phyloP scores from a whole-genome alignment of 2,329 filamentous ascomycete species.

The Metarhizium anisopliae region DNA sequence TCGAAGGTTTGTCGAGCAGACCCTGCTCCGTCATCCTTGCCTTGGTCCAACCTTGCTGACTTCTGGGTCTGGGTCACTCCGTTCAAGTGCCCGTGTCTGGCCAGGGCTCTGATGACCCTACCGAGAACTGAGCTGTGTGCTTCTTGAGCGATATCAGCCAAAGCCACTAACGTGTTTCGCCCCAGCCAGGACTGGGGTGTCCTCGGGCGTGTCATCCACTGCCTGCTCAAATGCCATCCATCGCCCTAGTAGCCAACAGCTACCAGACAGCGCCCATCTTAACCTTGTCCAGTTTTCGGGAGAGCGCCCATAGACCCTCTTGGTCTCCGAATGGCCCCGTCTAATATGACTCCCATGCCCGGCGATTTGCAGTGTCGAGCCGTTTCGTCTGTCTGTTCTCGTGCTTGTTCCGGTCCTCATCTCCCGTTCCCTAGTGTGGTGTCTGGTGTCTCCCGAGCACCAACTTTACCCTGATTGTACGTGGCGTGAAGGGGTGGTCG shows the following conservation, averaged over 20 bases:
- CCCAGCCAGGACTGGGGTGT: conserved; percentile 21
- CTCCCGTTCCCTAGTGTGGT: background rate
- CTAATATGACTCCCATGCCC: background rate
- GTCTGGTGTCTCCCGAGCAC: background rate
- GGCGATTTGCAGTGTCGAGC: too few relatives aligned
- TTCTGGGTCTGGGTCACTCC: background rate
- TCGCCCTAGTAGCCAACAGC: background rate
- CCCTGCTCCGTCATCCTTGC: conserved; percentile 25
- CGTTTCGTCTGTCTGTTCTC: too few relatives aligned
- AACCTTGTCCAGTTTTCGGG: too few relatives aligned
- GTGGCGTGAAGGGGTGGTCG: background rate
- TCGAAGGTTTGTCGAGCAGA: conserved; percentile 14
- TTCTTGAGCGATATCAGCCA: conserved; percentile 23
- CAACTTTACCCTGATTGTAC: background rate
- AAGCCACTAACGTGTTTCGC: conserved; percentile 33
- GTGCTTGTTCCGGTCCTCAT: too few relatives aligned
- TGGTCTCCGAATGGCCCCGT: background rate
- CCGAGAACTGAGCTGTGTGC: background rate
- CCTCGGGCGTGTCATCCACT: conserved; percentile 12
- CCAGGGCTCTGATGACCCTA: background rate
- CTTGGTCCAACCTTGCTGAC: background rate
- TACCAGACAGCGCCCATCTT: too few relatives aligned
- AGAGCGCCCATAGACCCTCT: background rate
- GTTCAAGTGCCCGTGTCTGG: background rate
- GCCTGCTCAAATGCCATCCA: conserved; percentile 9